Conservation (phyloP, 306 rosid genomes). For the Benincasa hispida region DNA sequence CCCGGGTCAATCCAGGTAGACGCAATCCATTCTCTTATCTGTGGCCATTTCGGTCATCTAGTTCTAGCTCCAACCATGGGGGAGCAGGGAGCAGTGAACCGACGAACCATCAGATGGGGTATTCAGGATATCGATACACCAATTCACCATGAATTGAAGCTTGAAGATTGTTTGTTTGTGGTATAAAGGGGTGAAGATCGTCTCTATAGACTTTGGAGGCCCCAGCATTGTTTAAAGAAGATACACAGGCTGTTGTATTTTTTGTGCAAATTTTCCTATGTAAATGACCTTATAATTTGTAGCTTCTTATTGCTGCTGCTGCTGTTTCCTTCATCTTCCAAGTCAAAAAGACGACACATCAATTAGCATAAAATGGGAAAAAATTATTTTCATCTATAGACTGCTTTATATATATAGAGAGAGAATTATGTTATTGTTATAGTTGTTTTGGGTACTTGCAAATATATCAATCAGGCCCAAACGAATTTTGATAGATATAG, state of each 20-base stretch:
- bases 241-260: background rate
- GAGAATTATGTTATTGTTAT: too few species aligned
- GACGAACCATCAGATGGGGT: slow-evolving; percentile 1
- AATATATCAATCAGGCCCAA: too few species aligned
- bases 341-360: background rate
- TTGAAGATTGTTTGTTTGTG: background rate
- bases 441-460: too few species aligned
- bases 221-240: background rate
- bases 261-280: background rate
- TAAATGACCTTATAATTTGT: slow-evolving; percentile 5
- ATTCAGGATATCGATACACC: background rate
- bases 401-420: background rate
- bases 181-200: background rate
- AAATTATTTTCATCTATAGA: too few species aligned
- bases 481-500: too few species aligned
- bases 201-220: background rate
- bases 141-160: slow-evolving; percentile 1
- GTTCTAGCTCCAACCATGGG: background rate
- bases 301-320: background rate
- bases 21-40: slow-evolving; percentile 11
- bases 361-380: background rate
- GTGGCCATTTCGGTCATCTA: slow-evolving; percentile 14
- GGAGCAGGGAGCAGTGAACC: slow-evolving; percentile 3
- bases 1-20: slow-evolving; percentile 6
- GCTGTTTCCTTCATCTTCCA: background rate